Evolutionary conservation across 2,329 filamentous ascomycete genomes (phyloP), one percentile per base, ranked within the genome.

Genomic region (Phyllosticta paracitricarpa): DNA sequence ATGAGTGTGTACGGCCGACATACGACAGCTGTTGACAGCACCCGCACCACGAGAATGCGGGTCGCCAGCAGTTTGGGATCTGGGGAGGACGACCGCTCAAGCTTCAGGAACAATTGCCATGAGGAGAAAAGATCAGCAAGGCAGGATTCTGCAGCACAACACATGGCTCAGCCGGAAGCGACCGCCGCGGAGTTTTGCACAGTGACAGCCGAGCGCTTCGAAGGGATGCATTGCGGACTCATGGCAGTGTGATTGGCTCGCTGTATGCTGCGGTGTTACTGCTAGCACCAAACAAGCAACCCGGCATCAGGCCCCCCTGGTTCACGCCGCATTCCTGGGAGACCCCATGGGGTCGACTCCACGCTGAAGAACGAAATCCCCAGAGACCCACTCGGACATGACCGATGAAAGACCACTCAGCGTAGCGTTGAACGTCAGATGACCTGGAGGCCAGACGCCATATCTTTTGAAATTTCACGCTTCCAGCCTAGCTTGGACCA

Each of bases 241-340:
- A 17, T 4, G 14, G 12, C 40, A n/a, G 3, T n/a, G 14, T 48
- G 40, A 48, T 48, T 48, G 40, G 40, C 17, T 48, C 17, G 40
- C 40, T 17, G n/a, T 17, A 6, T 5, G n/a, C 3, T 48, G 17
- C 48, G 26, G 57, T 30, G 48, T 26, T 9, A 8, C 56, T 52
- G 48, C 58, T 56, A 60, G 53, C n/a, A 35, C 54, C 6, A 52
- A 61, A 61, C 58, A 26, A 56, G 58, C 40, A 61, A 56, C 26
- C 58, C 58, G 58, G 54, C 7, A n/a, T 40, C 58, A 51, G 33
- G 24, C 58, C 58, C 14, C 35, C 51, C 24, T 51, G 58, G 26
- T 28, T 28, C 4, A 28, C 26, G 26, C 5, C 24, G 58, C n/a
- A 56, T 51, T 17, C 58, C 58, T 40, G 35, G 35, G 24, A 28